These are phyloP conservation scores for Rostrohypoxylon terebratum DNA, from an alignment of 495 filamentous ascomycete genomes.

Conservation along the genomic window DNA sequence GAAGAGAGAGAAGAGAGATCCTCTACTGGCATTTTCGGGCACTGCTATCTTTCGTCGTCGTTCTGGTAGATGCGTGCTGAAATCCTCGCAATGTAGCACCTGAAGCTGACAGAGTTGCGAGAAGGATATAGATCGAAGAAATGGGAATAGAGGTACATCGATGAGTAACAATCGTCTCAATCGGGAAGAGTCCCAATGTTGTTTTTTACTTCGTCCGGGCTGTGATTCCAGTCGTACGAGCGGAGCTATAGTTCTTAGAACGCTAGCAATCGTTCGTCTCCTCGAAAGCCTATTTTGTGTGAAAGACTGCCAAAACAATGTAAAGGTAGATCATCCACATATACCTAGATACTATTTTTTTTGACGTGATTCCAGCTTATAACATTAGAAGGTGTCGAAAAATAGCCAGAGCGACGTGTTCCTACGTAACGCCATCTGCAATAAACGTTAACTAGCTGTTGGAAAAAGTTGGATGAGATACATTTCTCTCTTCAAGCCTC, in stretches of 20 bases:
- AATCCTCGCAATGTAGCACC: conserved; percentile 46
- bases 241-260: conserved; percentile 47
- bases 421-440: conserved; percentile 45
- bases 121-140: conserved; percentile 45
- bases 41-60: conserved; percentile 40
- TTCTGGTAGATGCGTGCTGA: conserved; percentile 37
- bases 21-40: conserved; percentile 39
- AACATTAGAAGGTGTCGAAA: conserved; percentile 42
- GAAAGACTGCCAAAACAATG: conserved; percentile 14
- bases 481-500: not conserved
- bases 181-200: conserved; percentile 51
- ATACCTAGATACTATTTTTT: conserved; percentile 32
- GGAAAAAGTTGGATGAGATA: not conserved
- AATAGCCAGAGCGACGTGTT: conserved; percentile 13
- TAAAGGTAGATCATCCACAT: conserved; percentile 48
- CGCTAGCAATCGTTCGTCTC: conserved; percentile 48
- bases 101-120: conserved; percentile 37
- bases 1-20: conserved; percentile 32
- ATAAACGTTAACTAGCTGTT: conserved; percentile 9
- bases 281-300: conserved; percentile 41
- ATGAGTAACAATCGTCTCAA: conserved; percentile 45
- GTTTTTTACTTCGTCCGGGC: conserved; percentile 22
- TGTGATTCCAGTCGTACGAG: conserved; percentile 53
- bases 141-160: conserved; percentile 47
- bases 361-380: conserved; percentile 25